phyloP scores from a whole-genome alignment of 1,139 yeast genomes.

The Nadsonia starkeyi-henricii region DNA sequence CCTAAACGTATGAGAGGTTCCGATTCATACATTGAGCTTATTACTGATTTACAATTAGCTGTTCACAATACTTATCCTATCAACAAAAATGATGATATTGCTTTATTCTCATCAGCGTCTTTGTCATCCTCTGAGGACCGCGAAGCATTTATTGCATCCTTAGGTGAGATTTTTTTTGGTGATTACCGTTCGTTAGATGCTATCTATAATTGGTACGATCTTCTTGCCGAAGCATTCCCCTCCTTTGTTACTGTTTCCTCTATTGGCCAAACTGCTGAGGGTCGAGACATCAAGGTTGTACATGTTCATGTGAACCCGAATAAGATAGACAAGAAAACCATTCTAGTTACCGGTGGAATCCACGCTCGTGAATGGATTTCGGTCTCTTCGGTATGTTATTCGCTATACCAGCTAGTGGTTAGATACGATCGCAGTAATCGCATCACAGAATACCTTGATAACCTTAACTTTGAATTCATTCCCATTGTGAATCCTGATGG shows the following conservation, averaged over 20 bases:
- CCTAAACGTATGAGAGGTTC: conserved; percentile 18
- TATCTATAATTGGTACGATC: conserved; percentile 58
- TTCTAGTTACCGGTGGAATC: conserved; percentile 69
- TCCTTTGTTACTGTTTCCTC: conserved; percentile 43
- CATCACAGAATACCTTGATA: conserved; percentile 20
- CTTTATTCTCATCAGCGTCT: neutral
- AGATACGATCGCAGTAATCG: conserved; percentile 33
- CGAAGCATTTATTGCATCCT: conserved; percentile 6
- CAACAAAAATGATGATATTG: conserved; percentile 2
- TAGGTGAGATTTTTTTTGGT: conserved; percentile 38
- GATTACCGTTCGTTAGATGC: conserved; percentile 57
- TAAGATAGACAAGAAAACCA: conserved; percentile 35
- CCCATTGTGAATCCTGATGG: conserved; percentile 91
- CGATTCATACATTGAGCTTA: conserved; percentile 13
- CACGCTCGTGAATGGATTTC: conserved; percentile 92
- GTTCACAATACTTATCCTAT: conserved; percentile 18
- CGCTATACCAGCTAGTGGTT: conserved; percentile 41
- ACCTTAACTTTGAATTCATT: conserved; percentile 56
- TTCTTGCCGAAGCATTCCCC: conserved; percentile 33
- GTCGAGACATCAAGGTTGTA: conserved; percentile 51
- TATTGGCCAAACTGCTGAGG: conserved; percentile 65
- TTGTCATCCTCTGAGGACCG: conserved; percentile 1
- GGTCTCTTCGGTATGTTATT: conserved; percentile 52
- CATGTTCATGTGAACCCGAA: conserved; percentile 32
- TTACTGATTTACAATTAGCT: conserved; percentile 21